Conservation (phyloP, 495 filamentous ascomycete species). For the Trichoderma reesei region DNA sequence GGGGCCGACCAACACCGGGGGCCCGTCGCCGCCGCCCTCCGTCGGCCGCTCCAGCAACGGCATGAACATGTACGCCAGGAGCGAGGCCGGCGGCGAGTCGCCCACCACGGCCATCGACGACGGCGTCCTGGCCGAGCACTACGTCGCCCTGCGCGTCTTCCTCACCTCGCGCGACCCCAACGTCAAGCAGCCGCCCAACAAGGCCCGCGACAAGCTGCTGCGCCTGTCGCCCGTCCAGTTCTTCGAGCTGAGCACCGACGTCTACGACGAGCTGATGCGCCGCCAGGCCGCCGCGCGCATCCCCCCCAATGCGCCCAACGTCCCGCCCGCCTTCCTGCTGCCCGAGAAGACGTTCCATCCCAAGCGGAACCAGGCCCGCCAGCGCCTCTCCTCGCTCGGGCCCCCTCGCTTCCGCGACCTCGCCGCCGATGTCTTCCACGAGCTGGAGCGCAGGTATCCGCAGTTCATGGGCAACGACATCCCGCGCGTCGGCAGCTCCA, state of each 20-base stretch:
- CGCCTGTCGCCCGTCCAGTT: constrained; percentile 86
- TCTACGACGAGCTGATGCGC: constrained; percentile 89
- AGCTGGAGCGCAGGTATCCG: constrained; percentile 84
- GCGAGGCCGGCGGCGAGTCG: constrained; percentile 47
- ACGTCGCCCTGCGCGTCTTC: constrained; percentile 67
- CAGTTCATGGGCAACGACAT: constrained; percentile 60
- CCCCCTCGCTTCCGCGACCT: constrained; percentile 78
- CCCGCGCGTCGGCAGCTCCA: constrained; percentile 59
- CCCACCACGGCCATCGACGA: constrained; percentile 28
- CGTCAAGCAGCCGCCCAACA: constrained; percentile 63
- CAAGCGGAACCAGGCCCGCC: constrained; percentile 90
- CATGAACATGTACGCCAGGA: constrained; percentile 54
- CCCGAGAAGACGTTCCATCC: constrained; percentile 86
- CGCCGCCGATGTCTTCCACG: constrained; percentile 91
- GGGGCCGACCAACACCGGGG: constrained; percentile 37
- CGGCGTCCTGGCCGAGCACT: constrained; percentile 60
- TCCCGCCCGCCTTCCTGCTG: constrained; percentile 58
- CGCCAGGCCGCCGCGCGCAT: constrained; percentile 53
- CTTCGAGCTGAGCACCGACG: constrained; percentile 92
- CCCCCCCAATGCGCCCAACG: constrained; percentile 44
- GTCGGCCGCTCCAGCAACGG: constrained; percentile 68
- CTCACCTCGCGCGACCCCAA: constrained; percentile 68
- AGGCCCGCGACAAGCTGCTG: constrained; percentile 85
- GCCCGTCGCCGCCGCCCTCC: constrained; percentile 77
- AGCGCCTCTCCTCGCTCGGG: constrained; percentile 83